Conservation (phyloP, 352 stramenopile species). For the Phytophthora meadii region DNA sequence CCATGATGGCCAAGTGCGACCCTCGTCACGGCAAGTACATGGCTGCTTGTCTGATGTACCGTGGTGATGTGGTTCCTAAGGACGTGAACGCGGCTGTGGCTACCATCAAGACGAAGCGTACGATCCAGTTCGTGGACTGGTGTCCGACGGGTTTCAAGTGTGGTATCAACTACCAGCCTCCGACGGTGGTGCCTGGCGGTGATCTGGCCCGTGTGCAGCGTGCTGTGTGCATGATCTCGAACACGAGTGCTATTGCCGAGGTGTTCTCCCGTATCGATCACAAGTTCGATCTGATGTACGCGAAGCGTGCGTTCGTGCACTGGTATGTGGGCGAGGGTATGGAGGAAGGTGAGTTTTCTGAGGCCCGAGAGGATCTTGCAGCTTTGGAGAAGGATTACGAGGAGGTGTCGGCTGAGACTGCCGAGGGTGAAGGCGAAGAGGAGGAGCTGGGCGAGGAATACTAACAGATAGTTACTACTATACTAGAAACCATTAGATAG, state of each 20-base stretch:
- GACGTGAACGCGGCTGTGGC: slow-evolving; percentile 95
- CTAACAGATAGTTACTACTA: slow-evolving; percentile 57
- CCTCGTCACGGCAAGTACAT: slow-evolving; percentile 99
- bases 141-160: slow-evolving; percentile 98
- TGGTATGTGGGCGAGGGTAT: slow-evolving; percentile 99
- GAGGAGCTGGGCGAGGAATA: slow-evolving; percentile 93
- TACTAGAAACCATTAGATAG: too few species aligned
- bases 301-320: slow-evolving; percentile 99
- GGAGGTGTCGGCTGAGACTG: slow-evolving; percentile 97
- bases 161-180: slow-evolving; percentile 96
- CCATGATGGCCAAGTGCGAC: slow-evolving; percentile 99
- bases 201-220: slow-evolving; percentile 98
- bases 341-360: slow-evolving; percentile 99
- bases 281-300: slow-evolving; percentile 99
- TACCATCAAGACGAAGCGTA: slow-evolving; percentile 98
- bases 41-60: slow-evolving; percentile 98
- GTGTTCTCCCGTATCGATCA: slow-evolving; percentile 98
- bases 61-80: slow-evolving; percentile 94
- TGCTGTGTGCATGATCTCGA: slow-evolving; percentile 99
- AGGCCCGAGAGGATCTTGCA: slow-evolving; percentile 96
- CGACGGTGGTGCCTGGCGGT: slow-evolving; percentile 95
- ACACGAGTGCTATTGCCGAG: slow-evolving; percentile 98
- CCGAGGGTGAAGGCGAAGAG: slow-evolving; percentile 95
- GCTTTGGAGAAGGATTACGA: slow-evolving; percentile 95
- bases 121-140: slow-evolving; percentile 99